Percentiles rank a stretch among this genome's conserved stretches.
phyloP scores from a whole-genome alignment of 179 eudicot genomes.

The Silene noctiflora region DNA sequence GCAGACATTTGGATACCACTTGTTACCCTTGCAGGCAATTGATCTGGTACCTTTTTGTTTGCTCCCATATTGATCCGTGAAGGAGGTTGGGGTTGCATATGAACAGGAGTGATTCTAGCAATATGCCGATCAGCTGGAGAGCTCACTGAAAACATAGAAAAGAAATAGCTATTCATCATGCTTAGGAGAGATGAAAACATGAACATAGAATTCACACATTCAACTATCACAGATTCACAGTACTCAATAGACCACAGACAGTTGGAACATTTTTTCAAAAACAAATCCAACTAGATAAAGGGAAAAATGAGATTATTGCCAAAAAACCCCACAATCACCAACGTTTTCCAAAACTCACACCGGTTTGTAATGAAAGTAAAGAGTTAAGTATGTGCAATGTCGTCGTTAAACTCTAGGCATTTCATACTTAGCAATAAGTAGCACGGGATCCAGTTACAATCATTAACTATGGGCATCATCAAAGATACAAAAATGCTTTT shows the following conservation, averaged over 20 bases:
- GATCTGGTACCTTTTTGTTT: constrained; percentile 38
- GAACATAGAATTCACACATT: neutral
- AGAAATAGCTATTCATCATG: neutral
- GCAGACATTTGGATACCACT: constrained; percentile 33
- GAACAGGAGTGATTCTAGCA: constrained; percentile 41
- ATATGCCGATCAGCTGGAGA: constrained; percentile 38
- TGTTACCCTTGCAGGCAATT: constrained; percentile 27
- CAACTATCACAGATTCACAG: neutral
- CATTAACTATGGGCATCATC: neutral
- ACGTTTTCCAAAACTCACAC: neutral
- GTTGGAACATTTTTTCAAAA: neutral
- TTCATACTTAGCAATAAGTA: neutral
- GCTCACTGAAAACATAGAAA: constrained; percentile 30
- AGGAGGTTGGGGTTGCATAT: constrained; percentile 43
- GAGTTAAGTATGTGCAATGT: neutral
- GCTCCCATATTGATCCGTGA: constrained; percentile 38
- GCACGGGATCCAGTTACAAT: neutral
- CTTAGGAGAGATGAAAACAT: neutral
- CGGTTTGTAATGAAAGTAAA: neutral
- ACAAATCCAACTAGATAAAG: neutral
- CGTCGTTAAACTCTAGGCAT: neutral
- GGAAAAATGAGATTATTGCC: neutral
- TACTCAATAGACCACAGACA: neutral
- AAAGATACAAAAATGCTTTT: neutral
- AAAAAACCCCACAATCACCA: neutral